Evolutionary conservation across 257 asterid species (phyloP), one percentile per base, ranked within the genome.

Genomic region (Przewalskia tangutica): DNA sequence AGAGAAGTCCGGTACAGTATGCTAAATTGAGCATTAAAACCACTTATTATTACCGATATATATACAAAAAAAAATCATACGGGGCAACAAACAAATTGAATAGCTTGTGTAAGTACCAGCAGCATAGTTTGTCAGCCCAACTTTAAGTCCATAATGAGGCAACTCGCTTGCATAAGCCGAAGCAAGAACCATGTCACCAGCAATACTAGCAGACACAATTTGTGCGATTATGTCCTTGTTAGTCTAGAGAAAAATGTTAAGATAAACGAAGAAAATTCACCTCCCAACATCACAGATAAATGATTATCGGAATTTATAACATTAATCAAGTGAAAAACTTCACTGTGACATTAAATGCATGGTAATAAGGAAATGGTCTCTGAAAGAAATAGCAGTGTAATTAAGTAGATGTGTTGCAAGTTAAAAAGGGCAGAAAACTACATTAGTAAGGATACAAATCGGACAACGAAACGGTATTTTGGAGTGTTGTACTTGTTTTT

Each of bases 401-500:
- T 6, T 14, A 18, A 44, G n/a, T 18, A 70, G 56, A 48, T 5
- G 38, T 6, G 18, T 42, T 70, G 56, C 56, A 44, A 70, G 56
- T 44, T 5, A 70, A 70, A 18, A 70, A 17, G 36, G 56, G n/a
- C 56, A 70, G n/a, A 44, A 70, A 65, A 70, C 32, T 44, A 18
- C 59, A 71, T 36, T 3, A 87, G n/a, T 18, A 71, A 71, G 95
- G 95, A 90, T 92, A 90, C 97, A 82, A 94, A 94, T 86, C 97
- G 89, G 82, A 94, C 97, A 81, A 92, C 97, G 40, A 84, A 91
- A 4, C 98, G 93, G 71, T 86, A 94, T 81, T 94, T 92, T 0
- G 98, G 98, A 4, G 95, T 91, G 86, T 94, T 94, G 88, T 92
- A 91, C 87, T 94, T 92, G 82, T 91, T 94, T 84, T 94, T 94